Evolutionary conservation across 2,329 filamentous ascomycete genomes (phyloP).

Genomic region (Venturia carpophila): DNA sequence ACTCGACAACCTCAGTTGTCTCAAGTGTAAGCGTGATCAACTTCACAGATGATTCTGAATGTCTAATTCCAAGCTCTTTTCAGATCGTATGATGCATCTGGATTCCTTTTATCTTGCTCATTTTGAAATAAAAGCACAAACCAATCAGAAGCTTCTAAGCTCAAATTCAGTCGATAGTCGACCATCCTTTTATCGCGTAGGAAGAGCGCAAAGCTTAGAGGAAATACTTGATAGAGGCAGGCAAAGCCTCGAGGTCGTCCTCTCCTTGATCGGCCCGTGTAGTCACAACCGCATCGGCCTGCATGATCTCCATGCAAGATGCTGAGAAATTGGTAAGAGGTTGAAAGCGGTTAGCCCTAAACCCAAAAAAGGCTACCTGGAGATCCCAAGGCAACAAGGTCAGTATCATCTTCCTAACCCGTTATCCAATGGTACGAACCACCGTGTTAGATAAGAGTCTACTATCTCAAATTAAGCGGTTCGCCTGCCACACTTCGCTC

Average conservation of each 20-base stretch:
- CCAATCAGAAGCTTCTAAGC: no score
- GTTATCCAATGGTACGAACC: not conserved
- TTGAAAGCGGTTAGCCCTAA: slow-evolving; percentile 2
- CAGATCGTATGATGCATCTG: not conserved
- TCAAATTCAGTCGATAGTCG: no score
- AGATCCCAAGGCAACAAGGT: not conserved
- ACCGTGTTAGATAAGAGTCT: not conserved
- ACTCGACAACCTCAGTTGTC: not conserved
- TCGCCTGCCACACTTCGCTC: not conserved
- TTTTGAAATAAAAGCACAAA: no score
- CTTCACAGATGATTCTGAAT: not conserved
- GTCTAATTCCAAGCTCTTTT: not conserved
- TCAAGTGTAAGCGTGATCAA: not conserved
- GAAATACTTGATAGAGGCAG: no score
- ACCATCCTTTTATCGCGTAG: no score
- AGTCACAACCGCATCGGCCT: not conserved
- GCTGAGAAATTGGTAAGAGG: not conserved
- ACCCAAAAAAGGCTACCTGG: not conserved
- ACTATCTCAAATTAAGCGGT: not conserved
- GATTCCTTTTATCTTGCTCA: no score
- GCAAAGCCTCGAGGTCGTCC: not conserved
- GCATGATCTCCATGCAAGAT: slow-evolving; percentile 1
- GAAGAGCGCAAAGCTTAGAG: no score
- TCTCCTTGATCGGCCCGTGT: not conserved
- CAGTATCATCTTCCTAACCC: not conserved